A percentile compares a stretch with the other conserved stretches of the same genome.
Evolutionary conservation across 2,329 filamentous ascomycete genomes (phyloP).

Genomic region (Huntiella abstrusa): DNA sequence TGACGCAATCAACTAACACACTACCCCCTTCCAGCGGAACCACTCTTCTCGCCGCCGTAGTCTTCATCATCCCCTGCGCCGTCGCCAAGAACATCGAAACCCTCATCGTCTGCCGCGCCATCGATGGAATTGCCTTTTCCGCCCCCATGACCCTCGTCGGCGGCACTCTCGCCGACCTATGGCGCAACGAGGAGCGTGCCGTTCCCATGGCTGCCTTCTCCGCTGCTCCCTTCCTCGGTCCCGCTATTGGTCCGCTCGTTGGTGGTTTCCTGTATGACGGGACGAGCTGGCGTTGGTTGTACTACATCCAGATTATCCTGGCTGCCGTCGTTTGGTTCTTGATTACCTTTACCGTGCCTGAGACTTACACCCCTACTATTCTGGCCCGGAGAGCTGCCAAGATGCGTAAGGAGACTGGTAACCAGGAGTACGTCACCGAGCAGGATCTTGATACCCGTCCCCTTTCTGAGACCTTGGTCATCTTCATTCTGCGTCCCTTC

Average conservation of each 20-base stretch:
- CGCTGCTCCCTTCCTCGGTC: conserved; percentile 66
- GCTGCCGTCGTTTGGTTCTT: conserved; percentile 49
- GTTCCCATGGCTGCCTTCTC: conserved; percentile 77
- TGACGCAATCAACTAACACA: conserved; percentile 7
- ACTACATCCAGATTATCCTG: conserved; percentile 72
- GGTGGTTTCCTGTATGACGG: conserved; percentile 59
- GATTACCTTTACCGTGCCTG: conserved; percentile 75
- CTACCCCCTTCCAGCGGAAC: conserved; percentile 22
- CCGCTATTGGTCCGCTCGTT: conserved; percentile 56
- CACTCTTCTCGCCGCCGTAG: conserved; percentile 49
- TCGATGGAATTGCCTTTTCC: conserved; percentile 70
- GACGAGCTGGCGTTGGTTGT: conserved; percentile 63
- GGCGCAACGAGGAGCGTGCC: conserved; percentile 65
- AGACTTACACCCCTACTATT: conserved; percentile 71
- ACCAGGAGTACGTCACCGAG: conserved; percentile 54
- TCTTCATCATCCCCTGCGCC: conserved; percentile 68
- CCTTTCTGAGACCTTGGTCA: conserved; percentile 44
- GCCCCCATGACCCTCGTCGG: conserved; percentile 76
- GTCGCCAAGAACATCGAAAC: conserved; percentile 59
- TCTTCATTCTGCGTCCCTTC: conserved; percentile 69
- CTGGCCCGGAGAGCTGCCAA: conserved; percentile 52
- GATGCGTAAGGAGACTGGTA: conserved; percentile 49
- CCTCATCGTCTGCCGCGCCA: conserved; percentile 54
- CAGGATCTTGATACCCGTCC: conserved; percentile 59
- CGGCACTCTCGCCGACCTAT: conserved; percentile 68